Base-by-base conservation (phyloP, 805 yeast genomes). In the Wickerhamiella spandovensis region DNA sequence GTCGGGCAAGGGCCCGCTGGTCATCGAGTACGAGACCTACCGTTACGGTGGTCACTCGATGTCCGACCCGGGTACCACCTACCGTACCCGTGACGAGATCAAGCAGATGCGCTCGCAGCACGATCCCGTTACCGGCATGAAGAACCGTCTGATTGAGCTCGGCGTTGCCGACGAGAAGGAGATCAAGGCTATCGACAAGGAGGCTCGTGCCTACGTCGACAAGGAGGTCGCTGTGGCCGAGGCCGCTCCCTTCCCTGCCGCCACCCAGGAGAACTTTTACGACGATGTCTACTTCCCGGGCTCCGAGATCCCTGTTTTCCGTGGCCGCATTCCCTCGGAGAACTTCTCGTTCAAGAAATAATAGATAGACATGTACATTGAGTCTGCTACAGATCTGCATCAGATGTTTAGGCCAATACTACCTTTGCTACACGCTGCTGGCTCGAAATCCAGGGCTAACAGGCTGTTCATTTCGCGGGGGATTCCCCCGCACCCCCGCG, bases 1-100 rank as follows among this genome's bases (percentile, higher is more conserved):
- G 55, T 73, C 81, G 54, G 96, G 95, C 65, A 89, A 90, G 65
- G 98, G 97, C 58, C 98, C 98, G 57, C 72, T 92, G 60, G 95
- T 92, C 49, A 67, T 92, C 61, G 98, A 92, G 77, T 92, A 84
- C 73, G 97, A 89, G 76, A 92, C 98, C 62, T 92, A 92, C 76
- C 84, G 98, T 78, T 92, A 92, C 70, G 97, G 97, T 76, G 98
- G 98, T 71, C 98, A 92, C 81, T 92, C 98, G 61, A 92, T 92
- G 97, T 90, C 97, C 61, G 98, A 92, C 74, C 98, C 98, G 65
- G 98, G 98, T 78, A 92, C 98, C 70, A 92, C 98, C 59, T 92
- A 92, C 82, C 84, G 98, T 81, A 92, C 98, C 67, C 89, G 98
- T 77, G 98, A 92, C 75, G 98, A 92, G 76, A 92, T 92, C 61